Conservation (phyloP, 1,284 basidiomycete species). For the Ceratorhiza oryzae-sativae region DNA sequence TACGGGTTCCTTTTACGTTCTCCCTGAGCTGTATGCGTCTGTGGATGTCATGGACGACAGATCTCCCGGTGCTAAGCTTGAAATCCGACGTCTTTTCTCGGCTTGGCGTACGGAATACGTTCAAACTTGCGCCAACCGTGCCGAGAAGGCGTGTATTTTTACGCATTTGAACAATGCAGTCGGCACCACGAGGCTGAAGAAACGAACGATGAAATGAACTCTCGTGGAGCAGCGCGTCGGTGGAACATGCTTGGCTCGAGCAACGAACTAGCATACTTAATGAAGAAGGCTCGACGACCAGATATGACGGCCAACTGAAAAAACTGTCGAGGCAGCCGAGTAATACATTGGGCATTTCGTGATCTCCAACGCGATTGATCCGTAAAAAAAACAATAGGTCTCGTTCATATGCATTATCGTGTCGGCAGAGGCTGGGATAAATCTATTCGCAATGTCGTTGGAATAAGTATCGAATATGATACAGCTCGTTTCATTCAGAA, state of each 20-base stretch:
- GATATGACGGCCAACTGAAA: background rate
- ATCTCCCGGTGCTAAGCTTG: background rate
- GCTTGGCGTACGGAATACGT: background rate
- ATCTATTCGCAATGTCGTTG: too few relatives aligned
- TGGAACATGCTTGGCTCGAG: background rate
- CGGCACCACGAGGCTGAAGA: too few relatives aligned
- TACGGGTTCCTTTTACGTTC: background rate
- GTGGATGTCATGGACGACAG: background rate
- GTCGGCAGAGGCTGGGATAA: too few relatives aligned
- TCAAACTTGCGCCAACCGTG: background rate
- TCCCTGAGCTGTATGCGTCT: background rate
- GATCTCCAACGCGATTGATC: too few relatives aligned
- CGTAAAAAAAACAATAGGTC: too few relatives aligned
- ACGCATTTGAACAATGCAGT: background rate
- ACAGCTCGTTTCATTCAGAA: too few relatives aligned
- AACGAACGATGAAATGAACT: background rate
- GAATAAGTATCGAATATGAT: too few relatives aligned
- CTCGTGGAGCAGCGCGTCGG: background rate
- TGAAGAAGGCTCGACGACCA: too few relatives aligned
- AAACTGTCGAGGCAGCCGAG: background rate
- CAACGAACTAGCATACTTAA: background rate
- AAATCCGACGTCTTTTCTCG: background rate
- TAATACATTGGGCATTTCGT: too few relatives aligned
- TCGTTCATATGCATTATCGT: too few relatives aligned
- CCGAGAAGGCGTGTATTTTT: slow-evolving; percentile 2